Evolutionary conservation across 352 stramenopile species (phyloP), one percentile per base, ranked within the genome.

Genomic region (Pythium apleroticum): DNA sequence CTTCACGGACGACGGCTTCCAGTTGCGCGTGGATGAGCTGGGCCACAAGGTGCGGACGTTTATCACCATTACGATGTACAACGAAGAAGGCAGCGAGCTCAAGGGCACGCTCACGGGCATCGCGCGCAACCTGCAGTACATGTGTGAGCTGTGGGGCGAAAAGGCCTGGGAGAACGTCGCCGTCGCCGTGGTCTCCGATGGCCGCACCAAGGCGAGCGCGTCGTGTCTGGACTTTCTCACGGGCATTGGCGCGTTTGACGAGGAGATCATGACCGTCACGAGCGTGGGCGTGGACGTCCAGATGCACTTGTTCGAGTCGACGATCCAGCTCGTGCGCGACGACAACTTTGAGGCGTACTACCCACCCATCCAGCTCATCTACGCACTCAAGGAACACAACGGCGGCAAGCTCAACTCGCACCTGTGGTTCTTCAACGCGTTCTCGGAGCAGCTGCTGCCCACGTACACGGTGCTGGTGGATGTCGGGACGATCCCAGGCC

Each of bases 381-480:
- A 76, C 60, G 78, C 69, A 30, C 69, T 87, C 28, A 87, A 87
- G 46, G 75, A 87, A 63, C 52, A 75, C 60, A 82, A 81, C 24
- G 69, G 65, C 15, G 75, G 78, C 61, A 80, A 84, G 57, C 65
- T 87, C 15, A 74, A 84, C 63, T 84, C 75, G 25, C 78, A 84
- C 52, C 27, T 83, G 22, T 87, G 75, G 78, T 84, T 84, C 61
- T 87, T 84, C 57, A 84, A 77, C 48, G 78, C 72, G 19, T 87
- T 87, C 46, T 67, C 72, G n/a, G 76, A 84, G 57, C 78, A 84
- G 49, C 60, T 87, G 2, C 60, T 81, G 37, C 78, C 78, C 0
- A 80, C 55, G 37, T 87, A 87, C 67, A 83, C 74, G 0, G 71
- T 84, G 9, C 57, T 87, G 0, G 60, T 87, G 22, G 78, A 84